Evolutionary conservation across 2,329 filamentous ascomycete species (phyloP), one percentile per base, ranked within the genome.

Genomic region (Alternaria longipes): DNA sequence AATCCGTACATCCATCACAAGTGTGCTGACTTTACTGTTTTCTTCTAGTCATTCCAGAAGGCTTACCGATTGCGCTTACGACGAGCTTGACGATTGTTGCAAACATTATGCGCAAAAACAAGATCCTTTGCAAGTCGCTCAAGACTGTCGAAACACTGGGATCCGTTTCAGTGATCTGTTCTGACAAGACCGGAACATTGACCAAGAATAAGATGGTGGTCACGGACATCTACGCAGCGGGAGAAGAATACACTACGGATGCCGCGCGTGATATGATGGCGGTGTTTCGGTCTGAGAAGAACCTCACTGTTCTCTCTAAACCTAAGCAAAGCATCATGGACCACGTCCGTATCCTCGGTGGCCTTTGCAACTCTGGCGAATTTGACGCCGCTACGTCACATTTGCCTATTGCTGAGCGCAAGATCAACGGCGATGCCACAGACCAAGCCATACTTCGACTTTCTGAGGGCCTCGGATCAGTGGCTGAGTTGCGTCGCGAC

Each of bases 141-240:
- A 91, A 91, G 79, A 93, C 91, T 0, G 90, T 92, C 0, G 91
- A 93, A 78, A 93, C 90, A 0, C 83, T 93, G 0, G 91, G 91
- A 0, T 84, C 88, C 0, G 90, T 92, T 1, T 90, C 89, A 0
- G 86, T 91, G 8, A 89, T 93, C 41, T 92, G 90, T 74, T 91
- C 89, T 0, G 91, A 93, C 74, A 93, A 93, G 81, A 93, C 90
- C 0, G 91, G 91, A 4, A 91, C 89, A 0, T 79, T 91, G 57
- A 91, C 89, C 0, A 80, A 78, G 86, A 91, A 91, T 60, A 87
- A 88, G 64, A 92, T 93, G 90, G 83, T 86, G 2, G 90, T 92
- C 0, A 91, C 90, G 0, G 87, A 92, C 65, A 90, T 87, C 65
- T 84, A 86, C 20, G 83, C 91, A 46, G 89, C 86, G 2, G 79